These are phyloP conservation scores for Austroboletus eburneus DNA, from an alignment of 768 basidiomycete genomes.

Conservation along the genomic window DNA sequence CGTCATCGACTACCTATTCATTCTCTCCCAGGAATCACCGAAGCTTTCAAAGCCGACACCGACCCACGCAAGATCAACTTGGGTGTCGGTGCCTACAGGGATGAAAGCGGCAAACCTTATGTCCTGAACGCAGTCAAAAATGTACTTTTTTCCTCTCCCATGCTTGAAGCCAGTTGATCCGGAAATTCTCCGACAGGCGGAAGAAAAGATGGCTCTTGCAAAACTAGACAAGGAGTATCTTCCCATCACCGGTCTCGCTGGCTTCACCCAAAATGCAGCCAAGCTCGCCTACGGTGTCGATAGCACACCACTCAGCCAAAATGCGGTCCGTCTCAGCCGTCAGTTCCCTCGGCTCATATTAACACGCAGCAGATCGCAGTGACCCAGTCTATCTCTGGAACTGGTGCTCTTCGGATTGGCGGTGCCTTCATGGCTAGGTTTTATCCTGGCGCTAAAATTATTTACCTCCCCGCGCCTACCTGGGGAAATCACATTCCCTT, in stretches of 20 bases:
- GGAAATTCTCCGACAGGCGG: conserved; percentile 49
- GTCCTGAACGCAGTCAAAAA: conserved; percentile 86
- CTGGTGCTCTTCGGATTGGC: conserved; percentile 94
- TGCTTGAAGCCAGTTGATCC: background rate
- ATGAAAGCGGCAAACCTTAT: conserved; percentile 93
- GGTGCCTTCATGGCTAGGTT: conserved; percentile 87
- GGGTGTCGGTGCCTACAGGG: conserved; percentile 95
- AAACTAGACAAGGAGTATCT: conserved; percentile 93
- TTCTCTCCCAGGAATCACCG: conserved; percentile 66
- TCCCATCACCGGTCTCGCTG: conserved; percentile 86
- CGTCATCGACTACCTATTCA: conserved; percentile 4
- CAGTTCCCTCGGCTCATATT: background rate
- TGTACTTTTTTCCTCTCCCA: conserved; percentile 37
- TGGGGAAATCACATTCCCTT: conserved; percentile 98
- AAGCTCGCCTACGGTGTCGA: conserved; percentile 89
- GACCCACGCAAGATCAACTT: conserved; percentile 93
- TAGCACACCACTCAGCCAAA: conserved; percentile 64
- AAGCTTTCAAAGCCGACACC: conserved; percentile 95
- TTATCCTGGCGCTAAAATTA: conserved; percentile 80
- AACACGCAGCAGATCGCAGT: conserved; percentile 60
- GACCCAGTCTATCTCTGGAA: conserved; percentile 95
- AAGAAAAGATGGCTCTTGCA: conserved; percentile 61
- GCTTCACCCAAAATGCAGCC: conserved; percentile 82
- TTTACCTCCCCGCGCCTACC: conserved; percentile 90
- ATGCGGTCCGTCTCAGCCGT: conserved; percentile 52